Evolutionary conservation across 225 moss, liverwort and hornwort genomes (phyloP), one percentile per base, ranked within the genome.

Genomic region (Physcomitrium patens): DNA sequence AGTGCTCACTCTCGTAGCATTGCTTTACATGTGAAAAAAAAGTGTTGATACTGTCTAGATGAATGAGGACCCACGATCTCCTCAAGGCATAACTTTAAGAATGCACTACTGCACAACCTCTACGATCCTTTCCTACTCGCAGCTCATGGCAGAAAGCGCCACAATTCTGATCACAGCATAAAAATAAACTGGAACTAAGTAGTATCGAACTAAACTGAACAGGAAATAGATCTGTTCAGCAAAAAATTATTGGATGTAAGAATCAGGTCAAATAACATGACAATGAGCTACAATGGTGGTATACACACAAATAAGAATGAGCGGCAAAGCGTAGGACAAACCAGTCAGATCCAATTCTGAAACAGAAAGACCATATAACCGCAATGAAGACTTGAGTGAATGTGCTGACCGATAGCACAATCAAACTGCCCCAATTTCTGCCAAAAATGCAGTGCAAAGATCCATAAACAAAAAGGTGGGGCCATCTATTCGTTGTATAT

Each of bases 391-490:
- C 8, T 12, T 47, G 46, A 55, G 61, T 65, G 9, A 60, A 14
- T 54, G 52, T 26, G 26, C 10, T 60, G 28, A 24, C 20, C 2
- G 9, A 60, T 2, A 3, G 28, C 74, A 62, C 12, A 28, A 41
- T 85, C 69, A 85, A 64, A 82, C 76, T 53, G 79, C 85, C 20
- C 85, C 79, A 18, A 85, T 63, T 51, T 73, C 82, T 14, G 60
- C 59, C 68, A 79, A 75, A 78, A 85, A 85, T 24, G 76, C 31
- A 48, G 82, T 55, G 67, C 85, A 85, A 69, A 82, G 41, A 68
- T 85, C 82, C 66, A 85, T 71, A 47, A 85, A 85, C 41, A 82
- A 31, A 60, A 85, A 85, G 55, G 45, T 67, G 55, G 85, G 79
- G 23, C 85, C 85, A 18, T 70, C 69, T 14, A 85, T 50, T 68